phyloP scores from a whole-genome alignment of 2,329 filamentous ascomycete species.

The Fulvia fulva region DNA sequence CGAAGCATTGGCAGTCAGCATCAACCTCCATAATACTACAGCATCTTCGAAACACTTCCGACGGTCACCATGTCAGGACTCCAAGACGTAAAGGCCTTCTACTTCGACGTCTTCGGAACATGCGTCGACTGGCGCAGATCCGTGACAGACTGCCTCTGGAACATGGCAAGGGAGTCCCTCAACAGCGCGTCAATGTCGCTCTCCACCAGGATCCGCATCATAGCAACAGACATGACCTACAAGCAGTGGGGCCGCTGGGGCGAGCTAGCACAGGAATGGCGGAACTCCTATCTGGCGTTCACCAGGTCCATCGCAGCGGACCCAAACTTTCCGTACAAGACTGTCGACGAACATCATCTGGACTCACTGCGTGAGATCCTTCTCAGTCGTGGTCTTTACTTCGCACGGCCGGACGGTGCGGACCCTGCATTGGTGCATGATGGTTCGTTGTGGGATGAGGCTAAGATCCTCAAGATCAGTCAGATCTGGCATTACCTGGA shows the following conservation, averaged over 20 bases:
- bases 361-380: slow-evolving; percentile 60
- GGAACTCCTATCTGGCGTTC: slow-evolving; percentile 50
- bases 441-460: slow-evolving; percentile 52
- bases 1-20: not conserved
- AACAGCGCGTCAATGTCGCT: slow-evolving; percentile 45
- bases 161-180: slow-evolving; percentile 47
- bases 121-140: slow-evolving; percentile 73
- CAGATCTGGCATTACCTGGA: slow-evolving; percentile 68
- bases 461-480: slow-evolving; percentile 43
- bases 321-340: slow-evolving; percentile 53
- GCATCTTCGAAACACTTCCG: not conserved
- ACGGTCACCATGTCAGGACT: not conserved
- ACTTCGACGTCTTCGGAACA: slow-evolving; percentile 77
- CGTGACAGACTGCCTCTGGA: slow-evolving; percentile 57
- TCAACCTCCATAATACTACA: no score
- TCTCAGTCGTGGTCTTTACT: slow-evolving; percentile 38
- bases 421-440: slow-evolving; percentile 7
- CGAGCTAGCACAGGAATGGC: slow-evolving; percentile 58
- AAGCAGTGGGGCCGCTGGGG: slow-evolving; percentile 56
- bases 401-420: not conserved
- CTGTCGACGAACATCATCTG: slow-evolving; percentile 68
- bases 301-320: slow-evolving; percentile 50
- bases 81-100: slow-evolving; percentile 52
- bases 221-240: slow-evolving; percentile 48
- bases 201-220: slow-evolving; percentile 45